phyloP scores from a whole-genome alignment of 441 rosid species.

The Bocquillonia castaneifolia region DNA sequence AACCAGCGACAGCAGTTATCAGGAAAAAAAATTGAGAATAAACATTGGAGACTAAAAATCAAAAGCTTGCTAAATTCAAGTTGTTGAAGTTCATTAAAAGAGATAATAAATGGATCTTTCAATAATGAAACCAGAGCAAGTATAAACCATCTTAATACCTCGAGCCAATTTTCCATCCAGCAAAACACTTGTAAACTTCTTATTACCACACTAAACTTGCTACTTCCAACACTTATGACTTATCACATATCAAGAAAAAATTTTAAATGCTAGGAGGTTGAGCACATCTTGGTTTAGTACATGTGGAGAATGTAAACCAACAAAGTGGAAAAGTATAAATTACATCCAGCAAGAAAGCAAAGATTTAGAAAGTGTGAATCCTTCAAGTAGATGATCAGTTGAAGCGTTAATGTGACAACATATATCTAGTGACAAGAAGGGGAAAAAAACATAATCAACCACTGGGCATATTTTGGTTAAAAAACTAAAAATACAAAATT shows the following conservation, averaged over 20 bases:
- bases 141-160: background rate
- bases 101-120: background rate
- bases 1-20: conserved; percentile 1
- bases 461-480: background rate
- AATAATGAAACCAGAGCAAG: background rate
- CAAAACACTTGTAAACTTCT: background rate
- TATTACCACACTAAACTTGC: background rate
- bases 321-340: background rate
- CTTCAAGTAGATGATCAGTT: background rate
- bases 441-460: background rate
- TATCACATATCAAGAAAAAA: background rate
- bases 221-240: background rate
- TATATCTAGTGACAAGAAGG: background rate
- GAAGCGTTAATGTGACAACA: background rate
- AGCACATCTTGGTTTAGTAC: background rate
- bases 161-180: background rate
- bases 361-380: background rate
- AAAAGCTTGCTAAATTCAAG: conserved; percentile 1
- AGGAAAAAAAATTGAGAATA: background rate
- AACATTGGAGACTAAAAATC: background rate
- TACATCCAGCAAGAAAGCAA: background rate
- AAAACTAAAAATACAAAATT: background rate
- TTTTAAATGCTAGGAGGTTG: background rate
- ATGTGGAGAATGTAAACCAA: background rate
- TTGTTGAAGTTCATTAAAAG: background rate